These are phyloP conservation scores for Diaporthe nobilis DNA, from an alignment of 2,329 filamentous ascomycete species.

Conservation along the genomic window DNA sequence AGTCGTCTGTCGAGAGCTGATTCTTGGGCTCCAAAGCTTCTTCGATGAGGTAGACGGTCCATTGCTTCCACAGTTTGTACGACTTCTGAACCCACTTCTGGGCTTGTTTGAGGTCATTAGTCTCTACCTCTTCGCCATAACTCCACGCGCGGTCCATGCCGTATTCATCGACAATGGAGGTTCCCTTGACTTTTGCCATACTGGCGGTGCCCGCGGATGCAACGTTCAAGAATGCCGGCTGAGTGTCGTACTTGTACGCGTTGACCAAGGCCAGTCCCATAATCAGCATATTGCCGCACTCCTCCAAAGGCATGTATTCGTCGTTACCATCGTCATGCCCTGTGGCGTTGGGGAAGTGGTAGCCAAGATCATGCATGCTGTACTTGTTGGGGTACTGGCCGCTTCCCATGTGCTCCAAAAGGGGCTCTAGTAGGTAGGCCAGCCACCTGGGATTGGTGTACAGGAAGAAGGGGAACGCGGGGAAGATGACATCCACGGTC, in stretches of 20 bases:
- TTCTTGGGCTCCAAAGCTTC: conserved; percentile 78
- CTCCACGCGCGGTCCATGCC: conserved; percentile 65
- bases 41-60: conserved; percentile 80
- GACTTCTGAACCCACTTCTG: conserved; percentile 62
- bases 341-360: conserved; percentile 82
- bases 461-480: conserved; percentile 87
- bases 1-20: conserved; percentile 84
- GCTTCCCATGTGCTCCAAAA: conserved; percentile 85
- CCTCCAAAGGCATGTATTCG: conserved; percentile 83
- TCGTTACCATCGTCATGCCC: conserved; percentile 78
- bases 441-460: conserved; percentile 88
- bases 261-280: conserved; percentile 85
- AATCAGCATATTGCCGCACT: conserved; percentile 83
- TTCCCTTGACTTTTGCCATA: conserved; percentile 35
- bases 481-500: conserved; percentile 90
- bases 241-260: conserved; percentile 74
- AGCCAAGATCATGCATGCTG: conserved; percentile 82
- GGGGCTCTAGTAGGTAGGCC: conserved; percentile 82
- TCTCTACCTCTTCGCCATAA: conserved; percentile 51
- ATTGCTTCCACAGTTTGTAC: conserved; percentile 81
- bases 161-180: conserved; percentile 44
- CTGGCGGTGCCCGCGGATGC: conserved; percentile 42
- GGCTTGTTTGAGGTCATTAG: conserved; percentile 60
- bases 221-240: conserved; percentile 62
- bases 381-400: conserved; percentile 88